These are phyloP conservation scores for Sporothrix pseudoabietina DNA, from an alignment of 2,329 filamentous ascomycete species.

Conservation along the genomic window DNA sequence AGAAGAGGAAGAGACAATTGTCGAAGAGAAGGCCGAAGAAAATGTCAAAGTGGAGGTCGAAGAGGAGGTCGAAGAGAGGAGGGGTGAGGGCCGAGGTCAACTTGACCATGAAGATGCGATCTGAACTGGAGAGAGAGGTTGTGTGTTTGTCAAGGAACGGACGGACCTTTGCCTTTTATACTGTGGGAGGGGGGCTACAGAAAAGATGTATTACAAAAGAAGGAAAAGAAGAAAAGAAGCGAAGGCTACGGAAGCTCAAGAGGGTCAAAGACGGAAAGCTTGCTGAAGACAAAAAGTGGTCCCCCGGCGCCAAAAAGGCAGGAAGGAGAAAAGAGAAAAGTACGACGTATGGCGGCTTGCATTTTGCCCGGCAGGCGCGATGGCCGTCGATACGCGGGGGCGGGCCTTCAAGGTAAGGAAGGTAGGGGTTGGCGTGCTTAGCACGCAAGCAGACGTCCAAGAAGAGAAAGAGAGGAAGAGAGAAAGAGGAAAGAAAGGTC, in stretches of 20 bases:
- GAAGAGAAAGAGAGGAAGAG: neutral
- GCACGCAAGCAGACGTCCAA: conserved; percentile 1
- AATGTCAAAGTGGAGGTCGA: neutral
- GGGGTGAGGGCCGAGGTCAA: neutral
- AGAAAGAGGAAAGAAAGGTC: neutral
- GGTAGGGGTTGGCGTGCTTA: neutral
- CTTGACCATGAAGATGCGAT: conserved; percentile 1
- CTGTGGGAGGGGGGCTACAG: neutral
- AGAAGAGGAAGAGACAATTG: neutral
- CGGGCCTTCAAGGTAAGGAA: neutral
- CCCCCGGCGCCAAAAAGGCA: conserved; percentile 1
- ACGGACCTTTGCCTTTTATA: conserved; percentile 6
- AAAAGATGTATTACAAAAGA: neutral
- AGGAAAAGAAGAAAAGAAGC: conserved; percentile 10
- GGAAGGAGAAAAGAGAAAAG: neutral
- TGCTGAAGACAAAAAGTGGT: conserved; percentile 14
- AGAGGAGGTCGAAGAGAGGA: neutral
- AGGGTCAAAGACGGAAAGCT: neutral
- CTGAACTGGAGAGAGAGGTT: neutral
- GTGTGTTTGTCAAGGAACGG: neutral
- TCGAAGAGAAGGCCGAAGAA: neutral
- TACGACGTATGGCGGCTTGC: neutral
- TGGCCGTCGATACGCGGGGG: conserved; percentile 18
- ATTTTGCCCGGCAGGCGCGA: conserved; percentile 10
- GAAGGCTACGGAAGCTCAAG: conserved; percentile 11